Conservation (phyloP, 106 monocot genomes). For the Acanthochlamys bracteata region DNA sequence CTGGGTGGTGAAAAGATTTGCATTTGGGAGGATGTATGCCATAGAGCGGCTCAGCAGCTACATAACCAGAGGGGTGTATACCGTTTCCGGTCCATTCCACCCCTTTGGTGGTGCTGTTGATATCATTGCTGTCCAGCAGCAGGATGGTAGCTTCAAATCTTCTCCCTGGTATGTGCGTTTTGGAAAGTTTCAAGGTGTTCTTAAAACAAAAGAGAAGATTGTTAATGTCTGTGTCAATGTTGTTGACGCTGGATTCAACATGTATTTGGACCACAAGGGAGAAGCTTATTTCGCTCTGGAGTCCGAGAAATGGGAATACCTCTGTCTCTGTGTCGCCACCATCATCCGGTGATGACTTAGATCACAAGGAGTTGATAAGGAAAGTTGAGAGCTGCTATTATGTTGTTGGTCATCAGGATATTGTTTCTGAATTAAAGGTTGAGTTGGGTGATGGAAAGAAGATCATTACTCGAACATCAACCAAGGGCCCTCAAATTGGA, state of each 20-base stretch:
- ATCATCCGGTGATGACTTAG: conserved; percentile 55
- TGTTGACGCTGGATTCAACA: conserved; percentile 56
- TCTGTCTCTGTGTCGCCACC: conserved; percentile 30
- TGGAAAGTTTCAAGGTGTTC: conserved; percentile 83
- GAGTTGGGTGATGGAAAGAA: conserved; percentile 32
- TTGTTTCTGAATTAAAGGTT: conserved; percentile 11
- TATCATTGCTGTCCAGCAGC: conserved; percentile 80
- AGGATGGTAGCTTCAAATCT: conserved; percentile 79
- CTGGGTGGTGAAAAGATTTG: conserved; percentile 3
- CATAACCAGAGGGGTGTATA: conserved; percentile 55
- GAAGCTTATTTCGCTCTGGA: conserved; percentile 67
- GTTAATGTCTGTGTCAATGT: conserved; percentile 72
- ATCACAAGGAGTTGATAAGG: conserved; percentile 8
- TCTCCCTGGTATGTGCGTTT: conserved; percentile 89
- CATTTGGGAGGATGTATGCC: conserved; percentile 51
- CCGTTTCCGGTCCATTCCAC: conserved; percentile 81
- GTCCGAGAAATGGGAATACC: conserved; percentile 14
- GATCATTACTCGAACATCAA: conserved; percentile 25
- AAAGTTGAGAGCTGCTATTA: conserved; percentile 22
- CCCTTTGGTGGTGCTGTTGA: conserved; percentile 91
- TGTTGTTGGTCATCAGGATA: conserved; percentile 11
- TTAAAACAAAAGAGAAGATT: conserved; percentile 71
- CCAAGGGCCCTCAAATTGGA: conserved; percentile 36
- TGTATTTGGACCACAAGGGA: conserved; percentile 79
- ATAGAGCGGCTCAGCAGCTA: conserved; percentile 56